These are phyloP conservation scores for Suillus weaverae DNA, from an alignment of 768 basidiomycete genomes.

Conservation along the genomic window DNA sequence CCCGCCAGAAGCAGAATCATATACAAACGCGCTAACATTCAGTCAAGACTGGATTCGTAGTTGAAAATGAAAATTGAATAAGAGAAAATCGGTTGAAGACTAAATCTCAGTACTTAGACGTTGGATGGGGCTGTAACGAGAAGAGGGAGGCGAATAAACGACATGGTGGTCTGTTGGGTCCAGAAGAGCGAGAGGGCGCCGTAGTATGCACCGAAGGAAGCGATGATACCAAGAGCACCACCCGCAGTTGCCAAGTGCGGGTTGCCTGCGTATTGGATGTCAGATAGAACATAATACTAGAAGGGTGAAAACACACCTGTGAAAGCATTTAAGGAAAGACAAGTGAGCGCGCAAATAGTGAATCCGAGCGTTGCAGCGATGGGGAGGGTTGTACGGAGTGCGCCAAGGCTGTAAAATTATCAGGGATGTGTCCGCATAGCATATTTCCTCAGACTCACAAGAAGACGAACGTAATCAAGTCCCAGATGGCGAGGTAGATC, in stretches of 20 bases:
- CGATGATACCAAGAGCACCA: conserved; percentile 27
- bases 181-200: conserved; percentile 26
- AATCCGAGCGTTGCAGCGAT: conserved; percentile 23
- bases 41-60: background rate
- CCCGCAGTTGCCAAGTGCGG: conserved; percentile 26
- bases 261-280: conserved; percentile 17
- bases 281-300: background rate
- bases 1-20: background rate
- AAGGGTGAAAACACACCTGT: conserved; percentile 19
- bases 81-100: background rate
- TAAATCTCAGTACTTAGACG: conserved; percentile 4
- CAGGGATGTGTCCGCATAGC: background rate
- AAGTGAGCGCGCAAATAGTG: conserved; percentile 25
- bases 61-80: background rate
- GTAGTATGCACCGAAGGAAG: conserved; percentile 31
- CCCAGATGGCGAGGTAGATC: conserved; percentile 29
- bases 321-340: conserved; percentile 27
- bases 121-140: conserved; percentile 19
- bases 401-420: conserved; percentile 20
- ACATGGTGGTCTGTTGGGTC: conserved; percentile 30
- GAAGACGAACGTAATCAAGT: conserved; percentile 26
- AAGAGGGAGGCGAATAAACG: conserved; percentile 27
- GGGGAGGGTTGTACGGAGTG: conserved; percentile 26
- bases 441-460: conserved; percentile 14
- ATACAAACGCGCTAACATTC: background rate